Percentiles rank a stretch among this genome's conserved stretches.
phyloP scores from a whole-genome alignment of 139 green algal species.

The Asterochloris sp. region DNA sequence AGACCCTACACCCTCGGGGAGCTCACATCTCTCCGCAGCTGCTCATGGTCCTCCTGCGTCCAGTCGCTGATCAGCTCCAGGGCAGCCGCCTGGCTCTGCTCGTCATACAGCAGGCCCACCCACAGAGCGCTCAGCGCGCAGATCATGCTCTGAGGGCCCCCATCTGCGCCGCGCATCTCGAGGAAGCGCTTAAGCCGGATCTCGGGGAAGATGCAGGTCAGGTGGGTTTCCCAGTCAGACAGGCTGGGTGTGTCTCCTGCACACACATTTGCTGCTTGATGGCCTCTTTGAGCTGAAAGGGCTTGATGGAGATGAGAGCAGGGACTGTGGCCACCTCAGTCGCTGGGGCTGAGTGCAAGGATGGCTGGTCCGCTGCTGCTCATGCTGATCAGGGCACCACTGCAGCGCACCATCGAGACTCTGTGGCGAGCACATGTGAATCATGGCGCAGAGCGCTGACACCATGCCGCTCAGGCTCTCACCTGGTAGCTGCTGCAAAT shows the following conservation, averaged over 20 bases:
- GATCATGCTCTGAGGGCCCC: constrained; percentile 86
- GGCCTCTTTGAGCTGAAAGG: background rate
- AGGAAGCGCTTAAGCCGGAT: constrained; percentile 94
- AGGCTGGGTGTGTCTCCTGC: constrained; percentile 82
- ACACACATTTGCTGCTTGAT: background rate
- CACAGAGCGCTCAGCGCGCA: constrained; percentile 91
- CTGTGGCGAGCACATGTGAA: too few species aligned
- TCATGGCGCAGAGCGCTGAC: too few species aligned
- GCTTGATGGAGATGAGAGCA: background rate
- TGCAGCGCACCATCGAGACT: too few species aligned
- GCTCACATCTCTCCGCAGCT: constrained; percentile 60
- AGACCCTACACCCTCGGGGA: background rate
- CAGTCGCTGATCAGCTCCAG: constrained; percentile 75
- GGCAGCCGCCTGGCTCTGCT: constrained; percentile 43
- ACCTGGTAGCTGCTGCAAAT: constrained; percentile 78
- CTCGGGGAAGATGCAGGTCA: constrained; percentile 97
- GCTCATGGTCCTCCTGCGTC: constrained; percentile 76
- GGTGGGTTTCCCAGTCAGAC: constrained; percentile 93
- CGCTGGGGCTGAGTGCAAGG: too few species aligned
- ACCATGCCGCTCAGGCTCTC: too few species aligned
- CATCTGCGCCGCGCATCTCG: constrained; percentile 97
- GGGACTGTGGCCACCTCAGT: background rate
- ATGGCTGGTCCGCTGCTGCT: too few species aligned
- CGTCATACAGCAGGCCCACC: constrained; percentile 94
- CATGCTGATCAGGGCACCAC: too few species aligned